These are phyloP conservation scores for Tulasnella sp. DNA, from an alignment of 768 basidiomycete species.

Conservation along the genomic window DNA sequence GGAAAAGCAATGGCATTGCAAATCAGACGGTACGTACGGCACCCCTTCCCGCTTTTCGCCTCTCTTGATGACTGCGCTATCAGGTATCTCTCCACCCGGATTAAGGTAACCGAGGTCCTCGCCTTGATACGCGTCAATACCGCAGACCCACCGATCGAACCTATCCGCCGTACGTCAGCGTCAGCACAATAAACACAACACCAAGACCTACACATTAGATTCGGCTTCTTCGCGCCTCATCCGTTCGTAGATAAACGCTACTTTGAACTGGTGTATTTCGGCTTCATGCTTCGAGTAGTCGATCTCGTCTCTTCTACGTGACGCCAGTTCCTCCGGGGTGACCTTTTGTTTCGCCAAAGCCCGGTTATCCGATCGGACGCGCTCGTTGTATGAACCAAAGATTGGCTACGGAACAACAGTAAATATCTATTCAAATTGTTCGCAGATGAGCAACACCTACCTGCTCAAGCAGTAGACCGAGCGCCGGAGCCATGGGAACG, in stretches of 20 bases:
- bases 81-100: conserved; percentile 61
- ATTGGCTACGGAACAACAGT: conserved; percentile 39
- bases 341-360: conserved; percentile 23
- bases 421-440: conserved; percentile 20
- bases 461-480: conserved; percentile 78
- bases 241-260: conserved; percentile 69
- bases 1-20: neutral
- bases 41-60: conserved; percentile 35
- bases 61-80: conserved; percentile 52
- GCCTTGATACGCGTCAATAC: conserved; percentile 62
- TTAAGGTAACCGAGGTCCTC: conserved; percentile 71
- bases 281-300: conserved; percentile 57
- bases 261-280: conserved; percentile 70
- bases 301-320: conserved; percentile 40
- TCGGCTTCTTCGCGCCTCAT: conserved; percentile 78
- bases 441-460: conserved; percentile 19
- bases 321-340: conserved; percentile 1
- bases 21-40: neutral
- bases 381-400: conserved; percentile 63
- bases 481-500: conserved; percentile 90
- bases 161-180: conserved; percentile 29
- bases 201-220: conserved; percentile 51
- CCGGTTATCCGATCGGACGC: conserved; percentile 33
- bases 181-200: neutral
- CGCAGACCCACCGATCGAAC: conserved; percentile 75